Evolutionary conservation across 2,329 filamentous ascomycete genomes (phyloP).

Genomic region (Fusarium sp.): DNA sequence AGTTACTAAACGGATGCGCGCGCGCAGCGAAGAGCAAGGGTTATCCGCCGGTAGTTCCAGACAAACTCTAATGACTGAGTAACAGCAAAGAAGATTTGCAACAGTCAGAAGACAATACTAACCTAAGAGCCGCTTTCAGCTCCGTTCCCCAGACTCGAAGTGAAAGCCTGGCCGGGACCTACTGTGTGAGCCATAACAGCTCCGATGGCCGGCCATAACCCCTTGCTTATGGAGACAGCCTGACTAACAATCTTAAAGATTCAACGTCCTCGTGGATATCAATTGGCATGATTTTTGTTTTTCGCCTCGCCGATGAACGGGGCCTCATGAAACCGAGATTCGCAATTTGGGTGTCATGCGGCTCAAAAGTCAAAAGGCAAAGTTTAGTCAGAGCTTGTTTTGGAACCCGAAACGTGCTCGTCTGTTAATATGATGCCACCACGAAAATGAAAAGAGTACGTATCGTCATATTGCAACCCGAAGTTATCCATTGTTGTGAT

Average conservation of each 20-base stretch:
- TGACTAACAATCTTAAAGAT: conserved; percentile 14
- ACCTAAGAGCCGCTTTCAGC: conserved; percentile 20
- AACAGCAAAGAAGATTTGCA: conserved; percentile 1
- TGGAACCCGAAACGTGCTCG: conserved; percentile 31
- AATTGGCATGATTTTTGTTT: not conserved
- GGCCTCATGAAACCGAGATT: conserved; percentile 8
- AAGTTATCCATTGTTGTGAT: not conserved
- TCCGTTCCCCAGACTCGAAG: conserved; percentile 37
- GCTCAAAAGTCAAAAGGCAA: conserved; percentile 6
- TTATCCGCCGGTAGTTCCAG: not conserved
- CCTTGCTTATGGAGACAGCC: conserved; percentile 7
- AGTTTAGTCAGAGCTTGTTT: conserved; percentile 6
- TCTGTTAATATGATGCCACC: conserved; percentile 21
- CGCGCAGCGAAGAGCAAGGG: not conserved
- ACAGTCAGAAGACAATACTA: conserved; percentile 5
- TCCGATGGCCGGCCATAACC: conserved; percentile 33
- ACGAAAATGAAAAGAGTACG: not conserved
- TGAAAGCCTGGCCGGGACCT: conserved; percentile 27
- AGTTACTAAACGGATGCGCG: not conserved
- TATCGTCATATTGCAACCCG: not conserved
- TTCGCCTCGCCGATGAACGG: conserved; percentile 27
- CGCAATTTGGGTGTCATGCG: conserved; percentile 17
- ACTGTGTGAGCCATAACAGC: conserved; percentile 34
- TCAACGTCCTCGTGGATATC: conserved; percentile 2
- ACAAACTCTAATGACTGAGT: conserved; percentile 1